Evolutionary conservation across 192 early-diverging fungal genomes (phyloP).

Genomic region (Backusella circina): DNA sequence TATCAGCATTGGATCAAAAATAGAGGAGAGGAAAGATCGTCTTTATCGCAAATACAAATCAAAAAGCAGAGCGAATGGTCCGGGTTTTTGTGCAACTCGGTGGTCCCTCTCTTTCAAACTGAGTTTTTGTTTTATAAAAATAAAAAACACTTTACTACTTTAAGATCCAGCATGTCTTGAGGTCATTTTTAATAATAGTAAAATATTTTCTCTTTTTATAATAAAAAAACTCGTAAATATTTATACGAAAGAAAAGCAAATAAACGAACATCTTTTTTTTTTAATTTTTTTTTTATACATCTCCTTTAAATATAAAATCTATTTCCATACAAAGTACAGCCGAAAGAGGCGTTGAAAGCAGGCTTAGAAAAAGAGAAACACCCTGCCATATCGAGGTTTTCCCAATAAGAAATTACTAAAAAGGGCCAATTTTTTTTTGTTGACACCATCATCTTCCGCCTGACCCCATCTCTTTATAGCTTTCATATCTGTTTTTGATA

Average conservation of each 20-base stretch:
- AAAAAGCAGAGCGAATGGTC: neutral
- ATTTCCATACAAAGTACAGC: neutral
- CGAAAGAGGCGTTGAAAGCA: neutral
- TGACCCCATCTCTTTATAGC: neutral
- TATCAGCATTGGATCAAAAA: neutral
- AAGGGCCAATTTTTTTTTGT: neutral
- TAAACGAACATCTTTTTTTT: neutral
- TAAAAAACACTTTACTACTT: neutral
- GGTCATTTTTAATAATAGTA: neutral
- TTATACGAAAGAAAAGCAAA: neutral
- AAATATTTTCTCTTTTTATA: neutral
- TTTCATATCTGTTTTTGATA: neutral
- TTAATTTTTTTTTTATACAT: neutral
- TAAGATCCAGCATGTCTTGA: neutral
- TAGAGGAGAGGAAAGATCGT: too few relatives aligned
- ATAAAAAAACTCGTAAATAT: neutral
- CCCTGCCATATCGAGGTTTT: neutral
- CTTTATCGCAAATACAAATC: neutral
- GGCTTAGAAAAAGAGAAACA: slow-evolving; percentile 3
- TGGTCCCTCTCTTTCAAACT: neutral
- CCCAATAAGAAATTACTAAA: neutral
- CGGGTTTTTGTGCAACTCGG: neutral
- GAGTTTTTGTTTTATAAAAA: neutral
- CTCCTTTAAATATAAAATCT: neutral
- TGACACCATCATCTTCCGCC: neutral